Base-by-base conservation (phyloP, 1,284 basidiomycete genomes). In the Ceratorhiza oryzae-sativae region DNA sequence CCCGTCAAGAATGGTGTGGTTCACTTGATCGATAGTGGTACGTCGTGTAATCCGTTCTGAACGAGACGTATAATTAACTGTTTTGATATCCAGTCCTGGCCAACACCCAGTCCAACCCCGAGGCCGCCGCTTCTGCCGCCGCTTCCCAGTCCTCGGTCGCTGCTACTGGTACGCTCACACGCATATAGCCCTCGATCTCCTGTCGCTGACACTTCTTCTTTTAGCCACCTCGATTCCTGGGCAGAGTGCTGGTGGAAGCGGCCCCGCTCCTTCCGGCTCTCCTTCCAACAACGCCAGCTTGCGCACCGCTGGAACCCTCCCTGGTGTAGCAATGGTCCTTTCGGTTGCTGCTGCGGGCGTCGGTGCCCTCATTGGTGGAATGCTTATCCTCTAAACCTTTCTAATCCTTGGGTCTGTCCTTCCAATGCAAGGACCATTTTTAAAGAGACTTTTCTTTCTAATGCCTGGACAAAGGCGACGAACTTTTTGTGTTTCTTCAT, bases 1-100 rank as follows among this genome's bases (percentile, higher is more conserved):
- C 82, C 93, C 75, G 80, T 87, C 30, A 78, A 83, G 34, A 93
- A 93, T 76, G 92, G 92, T 72, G 91, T 93, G 27, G 77, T 92
- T 6, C 90, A 93, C 78, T 41, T 49, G 62, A 65, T 65, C n/a
- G 36, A 59, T 42, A n/a, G 4, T 42, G 51, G 56, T 72, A 30
- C 42, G 45, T 61, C 15, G 13, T 20, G 32, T n/a, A 1, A 36
- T 41, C 3, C 10, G 42, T 20, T 70, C 25, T 27, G 23, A 10
- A 27, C 12, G 1, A 30, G 13, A 10, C 15, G 1, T 20, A 55
- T 10, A 10, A 70, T 32, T 32, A 8, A 70, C 23, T 10, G 25
- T 63, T 41, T 32, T 90, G 61, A 86, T 93, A 74, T 85, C 92
- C 78, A 76, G 88, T 92, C 12, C 82, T 93, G 56, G 73, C 88